A percentile compares a stretch with the other conserved stretches of the same genome.
Conservation (phyloP, 169 alveolate genomes). For the Eimeria praecox region DNA sequence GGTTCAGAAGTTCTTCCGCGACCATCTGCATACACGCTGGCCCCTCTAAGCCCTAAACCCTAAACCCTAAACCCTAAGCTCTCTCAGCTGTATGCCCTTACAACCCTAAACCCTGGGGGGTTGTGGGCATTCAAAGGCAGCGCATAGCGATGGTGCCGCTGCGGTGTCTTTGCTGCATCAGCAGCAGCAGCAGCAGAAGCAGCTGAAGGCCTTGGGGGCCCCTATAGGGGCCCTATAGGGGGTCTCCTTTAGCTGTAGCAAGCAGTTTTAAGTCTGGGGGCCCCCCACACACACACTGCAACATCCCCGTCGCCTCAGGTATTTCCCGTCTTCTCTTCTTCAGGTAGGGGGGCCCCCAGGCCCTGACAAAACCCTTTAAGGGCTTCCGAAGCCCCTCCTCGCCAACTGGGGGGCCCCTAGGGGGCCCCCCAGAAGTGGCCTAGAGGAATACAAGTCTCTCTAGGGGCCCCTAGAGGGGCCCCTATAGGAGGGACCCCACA, state of each 20-base stretch:
- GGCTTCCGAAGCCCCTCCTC: neutral
- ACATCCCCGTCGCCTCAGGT: neutral
- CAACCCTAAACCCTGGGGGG: neutral
- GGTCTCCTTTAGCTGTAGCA: neutral
- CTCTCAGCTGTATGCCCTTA: too few relatives aligned
- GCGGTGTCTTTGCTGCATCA: neutral
- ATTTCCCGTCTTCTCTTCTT: neutral
- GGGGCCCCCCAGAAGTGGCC: neutral
- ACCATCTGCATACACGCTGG: slow-evolving; percentile 10
- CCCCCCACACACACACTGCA: neutral
- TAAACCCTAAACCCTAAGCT: neutral
- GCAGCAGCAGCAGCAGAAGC: slow-evolving; percentile 2
- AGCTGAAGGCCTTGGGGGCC: neutral
- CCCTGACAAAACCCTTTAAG: neutral
- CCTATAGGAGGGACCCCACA: neutral
- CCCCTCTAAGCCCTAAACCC: slow-evolving; percentile 12
- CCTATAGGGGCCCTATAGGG: neutral
- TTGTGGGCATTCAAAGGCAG: neutral
- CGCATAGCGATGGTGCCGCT: too few relatives aligned
- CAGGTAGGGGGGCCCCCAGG: neutral
- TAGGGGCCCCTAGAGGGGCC: neutral
- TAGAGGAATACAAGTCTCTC: too few relatives aligned
- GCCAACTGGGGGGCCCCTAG: neutral
- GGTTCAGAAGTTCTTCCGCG: slow-evolving; percentile 31
- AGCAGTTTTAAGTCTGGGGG: neutral